These are phyloP conservation scores for Aspergillus flavus DNA, from an alignment of 2,329 filamentous ascomycete species.

Conservation along the genomic window DNA sequence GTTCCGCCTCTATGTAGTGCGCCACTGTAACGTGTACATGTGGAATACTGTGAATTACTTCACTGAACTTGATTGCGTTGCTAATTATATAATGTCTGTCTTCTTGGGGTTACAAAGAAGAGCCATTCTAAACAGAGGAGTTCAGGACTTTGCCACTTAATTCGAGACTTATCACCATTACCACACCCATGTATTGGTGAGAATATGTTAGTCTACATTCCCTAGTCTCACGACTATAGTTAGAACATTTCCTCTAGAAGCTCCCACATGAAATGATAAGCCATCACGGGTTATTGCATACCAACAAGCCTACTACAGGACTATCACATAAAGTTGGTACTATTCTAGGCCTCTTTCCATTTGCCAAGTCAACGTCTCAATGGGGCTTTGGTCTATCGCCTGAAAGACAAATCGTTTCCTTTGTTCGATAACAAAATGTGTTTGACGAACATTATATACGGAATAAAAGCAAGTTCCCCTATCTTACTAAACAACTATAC, in stretches of 20 bases:
- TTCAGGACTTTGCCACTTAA: too few species aligned
- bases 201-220: neutral
- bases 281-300: neutral
- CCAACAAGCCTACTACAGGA: neutral
- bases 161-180: too few species aligned
- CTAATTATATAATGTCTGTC: neutral
- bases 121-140: neutral
- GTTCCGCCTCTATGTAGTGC: neutral
- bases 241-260: neutral
- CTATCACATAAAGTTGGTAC: neutral
- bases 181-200: neutral
- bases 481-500: too few species aligned
- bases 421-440: neutral
- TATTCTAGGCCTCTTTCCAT: neutral
- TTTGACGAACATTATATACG: too few species aligned
- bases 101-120: neutral
- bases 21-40: neutral
- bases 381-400: neutral
- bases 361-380: neutral
- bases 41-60: neutral
- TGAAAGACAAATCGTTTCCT: neutral
- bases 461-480: too few species aligned
- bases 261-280: neutral
- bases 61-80: neutral
- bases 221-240: neutral